Conservation (phyloP, 2,329 filamentous ascomycete genomes). For the Rhynchosporium graminicola region DNA sequence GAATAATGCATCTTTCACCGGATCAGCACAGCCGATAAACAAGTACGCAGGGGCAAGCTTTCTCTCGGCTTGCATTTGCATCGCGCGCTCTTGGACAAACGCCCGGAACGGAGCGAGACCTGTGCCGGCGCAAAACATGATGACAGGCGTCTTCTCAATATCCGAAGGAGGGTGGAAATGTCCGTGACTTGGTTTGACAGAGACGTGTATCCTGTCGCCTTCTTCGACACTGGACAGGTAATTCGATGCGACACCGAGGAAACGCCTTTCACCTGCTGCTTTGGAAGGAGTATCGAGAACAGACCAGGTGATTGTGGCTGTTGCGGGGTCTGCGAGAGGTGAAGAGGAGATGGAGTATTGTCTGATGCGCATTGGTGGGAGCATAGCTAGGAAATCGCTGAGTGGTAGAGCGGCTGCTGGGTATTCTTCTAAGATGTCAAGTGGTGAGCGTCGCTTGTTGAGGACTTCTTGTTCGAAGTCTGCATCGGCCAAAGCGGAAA, state of each 20-base stretch:
- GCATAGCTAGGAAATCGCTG: conserved; percentile 66
- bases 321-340: conserved; percentile 67
- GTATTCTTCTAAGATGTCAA: conserved; percentile 70
- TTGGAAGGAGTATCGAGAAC: conserved; percentile 52
- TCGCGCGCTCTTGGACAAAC: conserved; percentile 51
- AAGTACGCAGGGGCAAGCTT: conserved; percentile 35
- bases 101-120: conserved; percentile 52
- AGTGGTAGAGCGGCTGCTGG: conserved; percentile 62
- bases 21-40: conserved; percentile 36
- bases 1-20: conserved; percentile 33
- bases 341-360: conserved; percentile 81
- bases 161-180: conserved; percentile 39
- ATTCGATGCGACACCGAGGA: conserved; percentile 50
- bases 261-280: conserved; percentile 43
- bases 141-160: conserved; percentile 37
- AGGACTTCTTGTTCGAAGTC: conserved; percentile 36
- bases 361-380: conserved; percentile 76
- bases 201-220: conserved; percentile 44
- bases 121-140: conserved; percentile 42
- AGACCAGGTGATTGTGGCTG: conserved; percentile 61
- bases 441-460: conserved; percentile 58
- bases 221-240: conserved; percentile 46
- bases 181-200: conserved; percentile 44
- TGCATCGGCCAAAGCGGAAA: conserved; percentile 41
- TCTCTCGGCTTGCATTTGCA: conserved; percentile 43